Conservation (phyloP, 768 basidiomycete genomes). For the Russula ochroleuca region DNA sequence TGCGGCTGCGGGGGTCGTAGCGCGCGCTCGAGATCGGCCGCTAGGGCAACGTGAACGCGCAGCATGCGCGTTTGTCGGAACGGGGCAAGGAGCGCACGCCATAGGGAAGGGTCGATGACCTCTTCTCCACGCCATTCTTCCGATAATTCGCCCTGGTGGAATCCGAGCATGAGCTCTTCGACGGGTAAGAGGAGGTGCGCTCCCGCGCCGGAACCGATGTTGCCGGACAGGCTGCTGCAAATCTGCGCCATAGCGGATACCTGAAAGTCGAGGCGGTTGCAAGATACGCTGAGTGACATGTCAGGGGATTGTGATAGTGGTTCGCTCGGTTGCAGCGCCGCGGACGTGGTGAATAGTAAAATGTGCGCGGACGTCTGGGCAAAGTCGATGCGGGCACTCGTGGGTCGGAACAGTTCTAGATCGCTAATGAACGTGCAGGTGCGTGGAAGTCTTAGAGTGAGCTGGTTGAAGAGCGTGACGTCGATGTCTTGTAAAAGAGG, state of each 20-base stretch:
- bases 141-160: background rate
- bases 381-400: slow-evolving; percentile 9
- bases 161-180: slow-evolving; percentile 19
- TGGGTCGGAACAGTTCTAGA: background rate
- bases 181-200: background rate
- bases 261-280: slow-evolving; percentile 15
- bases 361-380: slow-evolving; percentile 1
- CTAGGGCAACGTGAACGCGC: slow-evolving; percentile 13
- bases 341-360: background rate
- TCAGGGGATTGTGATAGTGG: slow-evolving; percentile 1
- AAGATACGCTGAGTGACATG: slow-evolving; percentile 5
- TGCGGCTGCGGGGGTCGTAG: background rate
- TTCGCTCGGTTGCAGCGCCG: background rate
- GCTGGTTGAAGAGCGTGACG: slow-evolving; percentile 18
- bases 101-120: slow-evolving; percentile 7
- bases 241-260: slow-evolving; percentile 11
- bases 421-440: background rate
- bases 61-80: slow-evolving; percentile 3
- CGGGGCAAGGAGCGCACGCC: slow-evolving; percentile 1
- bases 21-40: background rate
- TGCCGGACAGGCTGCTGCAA: background rate
- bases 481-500: slow-evolving; percentile 16
- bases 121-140: slow-evolving; percentile 5
- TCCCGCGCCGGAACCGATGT: background rate
- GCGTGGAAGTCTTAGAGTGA: slow-evolving; percentile 6